Evolutionary conservation across 257 asterid genomes (phyloP).

Genomic region (Penstemon newberryi): DNA sequence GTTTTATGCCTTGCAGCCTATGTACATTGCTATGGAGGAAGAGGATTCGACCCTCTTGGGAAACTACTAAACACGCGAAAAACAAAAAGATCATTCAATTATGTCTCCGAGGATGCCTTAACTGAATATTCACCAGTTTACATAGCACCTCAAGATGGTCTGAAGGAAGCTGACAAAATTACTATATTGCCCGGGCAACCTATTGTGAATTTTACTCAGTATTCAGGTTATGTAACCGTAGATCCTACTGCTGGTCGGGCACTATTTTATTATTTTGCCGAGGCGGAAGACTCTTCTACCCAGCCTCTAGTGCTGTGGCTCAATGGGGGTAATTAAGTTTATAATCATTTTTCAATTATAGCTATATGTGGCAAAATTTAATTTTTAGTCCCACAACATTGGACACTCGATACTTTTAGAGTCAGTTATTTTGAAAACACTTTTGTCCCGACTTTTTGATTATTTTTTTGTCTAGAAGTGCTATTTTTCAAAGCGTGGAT

Average conservation of each 20-base stretch:
- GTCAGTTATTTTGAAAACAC: no score
- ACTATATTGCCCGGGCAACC: constrained; percentile 46
- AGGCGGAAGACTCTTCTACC: constrained; percentile 38
- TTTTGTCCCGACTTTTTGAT: no score
- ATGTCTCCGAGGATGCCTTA: neutral
- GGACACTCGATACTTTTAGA: no score
- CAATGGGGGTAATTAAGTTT: constrained; percentile 38
- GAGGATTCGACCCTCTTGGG: constrained; percentile 32
- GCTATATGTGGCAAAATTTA: no score
- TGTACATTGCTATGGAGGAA: constrained; percentile 35
- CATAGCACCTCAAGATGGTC: constrained; percentile 35
- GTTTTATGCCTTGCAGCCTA: constrained; percentile 32
- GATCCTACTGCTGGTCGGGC: constrained; percentile 48
- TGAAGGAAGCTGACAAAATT: constrained; percentile 41
- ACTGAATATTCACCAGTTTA: constrained; percentile 35
- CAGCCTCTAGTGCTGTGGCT: constrained; percentile 53
- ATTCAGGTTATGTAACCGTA: constrained; percentile 48
- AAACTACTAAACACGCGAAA: constrained; percentile 15
- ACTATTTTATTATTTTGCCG: constrained; percentile 44
- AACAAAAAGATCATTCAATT: constrained; percentile 10
- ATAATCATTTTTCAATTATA: neutral
- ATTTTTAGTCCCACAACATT: no score
- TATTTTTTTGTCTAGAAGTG: no score
- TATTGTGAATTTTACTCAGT: constrained; percentile 37
- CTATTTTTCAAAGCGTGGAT: no score